Percentiles rank a stretch among this genome's conserved stretches.
Evolutionary conservation across 2,329 filamentous ascomycete genomes (phyloP).

Genomic region (Aulographum hederae): DNA sequence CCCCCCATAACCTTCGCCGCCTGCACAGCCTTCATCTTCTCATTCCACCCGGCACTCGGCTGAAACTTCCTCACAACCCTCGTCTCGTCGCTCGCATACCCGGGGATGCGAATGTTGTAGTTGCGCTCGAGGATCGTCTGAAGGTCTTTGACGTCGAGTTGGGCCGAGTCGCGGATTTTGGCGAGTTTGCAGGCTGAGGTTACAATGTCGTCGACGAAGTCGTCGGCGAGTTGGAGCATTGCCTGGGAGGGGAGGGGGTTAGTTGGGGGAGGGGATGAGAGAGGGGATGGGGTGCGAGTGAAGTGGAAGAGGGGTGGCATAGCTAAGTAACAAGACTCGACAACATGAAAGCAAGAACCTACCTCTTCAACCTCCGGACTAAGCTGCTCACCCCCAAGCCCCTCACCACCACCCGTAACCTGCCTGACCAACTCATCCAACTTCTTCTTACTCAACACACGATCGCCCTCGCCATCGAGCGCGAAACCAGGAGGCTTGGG

Average conservation of each 20-base stretch:
- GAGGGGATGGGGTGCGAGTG: slow-evolving; percentile 6
- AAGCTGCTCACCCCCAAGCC: slow-evolving; percentile 57
- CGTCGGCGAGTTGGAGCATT: slow-evolving; percentile 75
- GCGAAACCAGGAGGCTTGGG: slow-evolving; percentile 66
- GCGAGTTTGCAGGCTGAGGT: slow-evolving; percentile 76
- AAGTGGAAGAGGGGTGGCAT: too few species aligned
- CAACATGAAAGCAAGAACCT: slow-evolving; percentile 14
- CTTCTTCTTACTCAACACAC: slow-evolving; percentile 94
- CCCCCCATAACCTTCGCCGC: slow-evolving; percentile 59
- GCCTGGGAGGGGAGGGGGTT: slow-evolving; percentile 46
- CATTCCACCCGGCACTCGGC: slow-evolving; percentile 74
- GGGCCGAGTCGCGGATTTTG: slow-evolving; percentile 79
- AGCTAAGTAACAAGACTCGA: too few species aligned
- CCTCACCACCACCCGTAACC: slow-evolving; percentile 66
- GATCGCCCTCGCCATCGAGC: slow-evolving; percentile 79
- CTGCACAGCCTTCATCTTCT: slow-evolving; percentile 93
- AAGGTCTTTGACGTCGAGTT: slow-evolving; percentile 60
- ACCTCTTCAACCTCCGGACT: slow-evolving; percentile 94
- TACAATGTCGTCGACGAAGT: slow-evolving; percentile 85
- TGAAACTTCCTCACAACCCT: slow-evolving; percentile 87
- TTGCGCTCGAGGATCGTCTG: slow-evolving; percentile 39
- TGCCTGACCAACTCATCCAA: slow-evolving; percentile 88
- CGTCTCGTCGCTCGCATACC: slow-evolving; percentile 86
- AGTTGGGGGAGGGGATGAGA: too few species aligned
- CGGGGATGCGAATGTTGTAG: slow-evolving; percentile 67